phyloP scores from a whole-genome alignment of 257 asterid genomes.

The Capsicum pubescens region DNA sequence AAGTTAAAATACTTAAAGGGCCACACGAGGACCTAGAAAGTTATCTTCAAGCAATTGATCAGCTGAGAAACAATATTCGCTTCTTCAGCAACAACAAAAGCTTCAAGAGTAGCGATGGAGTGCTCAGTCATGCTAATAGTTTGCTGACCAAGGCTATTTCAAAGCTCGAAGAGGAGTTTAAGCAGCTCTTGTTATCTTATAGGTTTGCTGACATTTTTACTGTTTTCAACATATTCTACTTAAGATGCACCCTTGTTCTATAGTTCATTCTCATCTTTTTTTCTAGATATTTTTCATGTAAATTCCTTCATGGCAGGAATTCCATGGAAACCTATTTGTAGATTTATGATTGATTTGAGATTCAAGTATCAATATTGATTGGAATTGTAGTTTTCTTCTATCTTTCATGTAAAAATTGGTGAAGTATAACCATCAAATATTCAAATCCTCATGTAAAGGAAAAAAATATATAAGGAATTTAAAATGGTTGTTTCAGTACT shows the following conservation, averaged over 20 bases:
- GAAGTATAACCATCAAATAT: neutral
- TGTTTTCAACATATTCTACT: neutral
- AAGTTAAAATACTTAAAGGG: constrained; percentile 93
- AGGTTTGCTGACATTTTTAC: constrained; percentile 50
- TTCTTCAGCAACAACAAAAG: constrained; percentile 94
- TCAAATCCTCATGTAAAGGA: neutral
- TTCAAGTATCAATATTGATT: constrained; percentile 5
- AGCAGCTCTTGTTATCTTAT: constrained; percentile 78
- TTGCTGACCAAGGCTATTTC: constrained; percentile 93
- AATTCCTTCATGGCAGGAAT: neutral
- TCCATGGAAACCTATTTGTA: constrained; percentile 19
- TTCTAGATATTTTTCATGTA: neutral
- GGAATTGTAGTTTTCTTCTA: neutral
- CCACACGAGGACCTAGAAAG: constrained; percentile 97
- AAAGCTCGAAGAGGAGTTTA: constrained; percentile 96
- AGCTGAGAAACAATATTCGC: constrained; percentile 74
- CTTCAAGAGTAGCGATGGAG: constrained; percentile 97
- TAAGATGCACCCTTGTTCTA: constrained; percentile 9
- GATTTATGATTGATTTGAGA: neutral
- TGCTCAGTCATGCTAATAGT: constrained; percentile 79
- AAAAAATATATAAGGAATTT: constrained; percentile 1
- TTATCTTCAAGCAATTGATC: constrained; percentile 94
- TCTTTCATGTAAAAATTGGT: neutral
- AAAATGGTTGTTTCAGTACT: constrained; percentile 13
- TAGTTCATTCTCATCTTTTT: constrained; percentile 1